A percentile compares a stretch with the other conserved stretches of the same genome.
Evolutionary conservation across 495 filamentous ascomycete species (phyloP).

Genomic region (Evernia prunastri): DNA sequence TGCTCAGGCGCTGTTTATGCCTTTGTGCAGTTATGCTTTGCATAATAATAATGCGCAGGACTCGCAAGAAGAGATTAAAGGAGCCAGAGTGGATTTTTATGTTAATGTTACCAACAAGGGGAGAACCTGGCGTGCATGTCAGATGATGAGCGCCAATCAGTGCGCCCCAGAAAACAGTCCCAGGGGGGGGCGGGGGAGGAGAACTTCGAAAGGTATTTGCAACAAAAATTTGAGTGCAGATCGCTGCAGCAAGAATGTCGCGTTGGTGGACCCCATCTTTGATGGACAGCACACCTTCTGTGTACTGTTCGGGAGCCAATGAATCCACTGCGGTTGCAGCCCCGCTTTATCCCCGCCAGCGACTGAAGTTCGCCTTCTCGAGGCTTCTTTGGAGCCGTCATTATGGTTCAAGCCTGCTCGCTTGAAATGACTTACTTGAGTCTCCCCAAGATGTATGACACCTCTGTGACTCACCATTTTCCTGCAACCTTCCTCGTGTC

Average conservation of each 20-base stretch:
- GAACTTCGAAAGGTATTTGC: neutral
- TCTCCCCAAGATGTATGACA: neutral
- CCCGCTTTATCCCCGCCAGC: neutral
- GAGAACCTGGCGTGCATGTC: neutral
- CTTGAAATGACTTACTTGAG: neutral
- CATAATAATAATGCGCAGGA: neutral
- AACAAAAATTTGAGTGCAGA: neutral
- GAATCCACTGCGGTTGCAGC: neutral
- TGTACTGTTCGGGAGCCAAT: neutral
- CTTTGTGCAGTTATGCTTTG: neutral
- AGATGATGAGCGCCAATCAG: neutral
- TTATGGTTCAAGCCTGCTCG: constrained; percentile 1
- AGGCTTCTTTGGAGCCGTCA: neutral
- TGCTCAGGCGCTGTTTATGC: neutral
- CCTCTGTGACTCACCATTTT: neutral
- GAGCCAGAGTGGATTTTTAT: neutral
- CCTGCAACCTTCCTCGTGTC: neutral
- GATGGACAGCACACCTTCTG: neutral
- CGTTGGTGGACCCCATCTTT: neutral
- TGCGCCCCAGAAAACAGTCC: neutral
- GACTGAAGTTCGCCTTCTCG: neutral
- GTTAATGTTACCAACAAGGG: neutral
- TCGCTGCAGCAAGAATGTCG: neutral
- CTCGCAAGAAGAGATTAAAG: neutral
- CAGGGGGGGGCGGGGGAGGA: no score